Base-by-base conservation (phyloP, 164 flowering plant species). In the Liquidambar formosana region DNA sequence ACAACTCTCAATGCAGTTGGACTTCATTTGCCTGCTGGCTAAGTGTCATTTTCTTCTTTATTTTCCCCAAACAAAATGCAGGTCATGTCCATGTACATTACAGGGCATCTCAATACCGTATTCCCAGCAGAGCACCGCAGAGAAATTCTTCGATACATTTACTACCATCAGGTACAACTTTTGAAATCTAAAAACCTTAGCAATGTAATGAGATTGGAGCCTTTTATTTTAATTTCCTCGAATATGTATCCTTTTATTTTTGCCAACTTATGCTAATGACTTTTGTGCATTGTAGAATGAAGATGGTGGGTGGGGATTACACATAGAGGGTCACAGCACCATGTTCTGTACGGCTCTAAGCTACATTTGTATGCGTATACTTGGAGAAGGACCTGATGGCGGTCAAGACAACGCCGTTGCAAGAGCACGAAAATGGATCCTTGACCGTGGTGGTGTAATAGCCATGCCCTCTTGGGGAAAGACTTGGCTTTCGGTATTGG, bases 241-340 rank as follows among this genome's bases (percentile, higher is more conserved):
- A n/a, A n/a, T n/a, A n/a, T n/a, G n/a, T n/a, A n/a, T n/a, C n/a
- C n/a, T n/a, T n/a, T n/a, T n/a, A n/a, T n/a, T n/a, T n/a, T n/a
- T n/a, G n/a, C n/a, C n/a, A n/a, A n/a, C n/a, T n/a, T 3, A 4
- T 59, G 23, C 13, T 45, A 49, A n/a, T n/a, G n/a, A n/a, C n/a
- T n/a, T n/a, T n/a, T n/a, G n/a, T n/a, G n/a, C n/a, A n/a, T 54
- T 63, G 26, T 26, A 72, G 71, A 63, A 59, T 23, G 69, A 71
- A 45, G 66, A 83, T 71, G 85, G 82, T 13, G 86, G 85, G 5
- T 85, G 86, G 86, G 88, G 86, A 49, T 26, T 85, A 28, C 79
- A 76, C 66, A 33, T 77, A 28, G 79, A 73, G 43, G 67, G 71
- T 10, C 76, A 65, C n/a, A 77, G 79, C 52, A 61, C 52, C 12